Conservation (phyloP, 495 filamentous ascomycete species). For the Penicillium coprophilum region DNA sequence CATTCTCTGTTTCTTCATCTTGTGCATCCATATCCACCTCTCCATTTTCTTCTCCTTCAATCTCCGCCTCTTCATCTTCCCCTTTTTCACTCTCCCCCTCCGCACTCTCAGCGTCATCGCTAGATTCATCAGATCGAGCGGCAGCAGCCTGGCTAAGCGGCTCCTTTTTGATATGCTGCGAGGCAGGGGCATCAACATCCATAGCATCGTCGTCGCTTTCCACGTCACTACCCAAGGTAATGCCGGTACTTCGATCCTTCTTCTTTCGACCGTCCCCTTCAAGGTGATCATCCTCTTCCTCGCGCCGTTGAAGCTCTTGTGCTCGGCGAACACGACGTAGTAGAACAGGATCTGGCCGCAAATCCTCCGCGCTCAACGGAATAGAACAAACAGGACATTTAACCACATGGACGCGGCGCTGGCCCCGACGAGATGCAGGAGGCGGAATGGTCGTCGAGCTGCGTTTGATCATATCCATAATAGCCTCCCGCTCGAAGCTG, state of each 20-base stretch:
- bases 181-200: conserved; percentile 22
- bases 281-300: conserved; percentile 41
- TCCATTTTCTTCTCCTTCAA: neutral
- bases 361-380: conserved; percentile 39
- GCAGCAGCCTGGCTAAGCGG: conserved; percentile 5
- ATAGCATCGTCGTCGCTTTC: conserved; percentile 22
- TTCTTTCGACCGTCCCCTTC: conserved; percentile 20
- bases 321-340: conserved; percentile 43
- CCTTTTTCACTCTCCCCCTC: neutral
- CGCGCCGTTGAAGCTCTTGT: conserved; percentile 30
- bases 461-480: conserved; percentile 59
- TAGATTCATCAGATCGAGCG: neutral
- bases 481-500: conserved; percentile 74
- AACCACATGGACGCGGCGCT: conserved; percentile 28
- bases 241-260: conserved; percentile 7
- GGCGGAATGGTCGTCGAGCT: conserved; percentile 31
- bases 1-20: neutral
- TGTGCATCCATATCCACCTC: neutral
- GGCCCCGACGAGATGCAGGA: conserved; percentile 16
- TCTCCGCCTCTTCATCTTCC: neutral
- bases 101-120: conserved; percentile 1
- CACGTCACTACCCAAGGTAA: conserved; percentile 27
- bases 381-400: conserved; percentile 53
- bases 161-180: conserved; percentile 8
- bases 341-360: conserved; percentile 45